These are phyloP conservation scores for Colletotrichum abscissum DNA, from an alignment of 2,329 filamentous ascomycete species.

Conservation along the genomic window DNA sequence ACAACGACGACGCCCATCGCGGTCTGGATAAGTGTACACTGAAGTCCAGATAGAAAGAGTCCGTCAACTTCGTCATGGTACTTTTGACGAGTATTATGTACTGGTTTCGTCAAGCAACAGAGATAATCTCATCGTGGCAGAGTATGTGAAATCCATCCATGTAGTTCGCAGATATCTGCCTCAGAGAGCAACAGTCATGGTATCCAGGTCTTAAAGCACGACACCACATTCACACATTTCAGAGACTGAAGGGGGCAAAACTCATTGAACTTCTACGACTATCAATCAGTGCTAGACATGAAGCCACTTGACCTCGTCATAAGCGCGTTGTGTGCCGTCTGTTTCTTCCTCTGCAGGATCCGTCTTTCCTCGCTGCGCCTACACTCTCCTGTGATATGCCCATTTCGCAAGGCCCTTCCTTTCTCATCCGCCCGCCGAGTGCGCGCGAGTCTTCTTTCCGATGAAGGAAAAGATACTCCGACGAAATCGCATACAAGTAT, in stretches of 20 bases:
- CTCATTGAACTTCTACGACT: constrained; percentile 31
- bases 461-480: constrained; percentile 12
- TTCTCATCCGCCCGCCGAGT: constrained; percentile 6
- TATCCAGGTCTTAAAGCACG: neutral
- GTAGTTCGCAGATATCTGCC: no score
- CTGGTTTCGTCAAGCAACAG: no score
- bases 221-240: neutral
- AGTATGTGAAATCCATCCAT: no score
- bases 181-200: no score
- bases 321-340: constrained; percentile 13
- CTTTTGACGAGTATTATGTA: no score
- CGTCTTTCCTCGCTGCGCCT: constrained; percentile 24
- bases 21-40: no score
- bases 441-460: constrained; percentile 1
- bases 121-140: no score
- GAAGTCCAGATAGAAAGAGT: no score
- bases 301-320: constrained; percentile 29
- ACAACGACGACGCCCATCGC: no score
- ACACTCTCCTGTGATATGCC: constrained; percentile 32
- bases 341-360: constrained; percentile 21
- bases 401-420: constrained; percentile 14
- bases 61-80: no score
- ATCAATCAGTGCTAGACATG: constrained; percentile 16
- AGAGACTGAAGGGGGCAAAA: constrained; percentile 32
- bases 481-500: constrained; percentile 19